These are phyloP conservation scores for Xylariales sp. DNA, from an alignment of 2,329 filamentous ascomycete genomes.

Conservation along the genomic window DNA sequence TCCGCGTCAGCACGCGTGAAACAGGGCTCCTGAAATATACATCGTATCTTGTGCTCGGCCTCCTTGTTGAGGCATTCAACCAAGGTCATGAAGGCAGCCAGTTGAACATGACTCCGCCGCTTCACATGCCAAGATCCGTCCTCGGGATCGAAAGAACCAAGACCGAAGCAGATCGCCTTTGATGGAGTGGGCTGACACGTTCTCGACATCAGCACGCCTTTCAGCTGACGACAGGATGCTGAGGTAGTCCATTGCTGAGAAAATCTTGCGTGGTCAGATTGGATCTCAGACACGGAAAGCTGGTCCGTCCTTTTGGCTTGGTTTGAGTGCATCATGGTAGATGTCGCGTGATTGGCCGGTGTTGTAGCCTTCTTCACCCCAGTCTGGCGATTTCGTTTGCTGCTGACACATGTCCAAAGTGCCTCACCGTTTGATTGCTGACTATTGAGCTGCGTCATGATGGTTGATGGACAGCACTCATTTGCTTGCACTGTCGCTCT, in stretches of 20 bases:
- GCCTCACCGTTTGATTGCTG: neutral
- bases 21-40: slow-evolving; percentile 50
- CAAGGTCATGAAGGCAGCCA: slow-evolving; percentile 47
- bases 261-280: slow-evolving; percentile 18
- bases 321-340: neutral
- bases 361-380: slow-evolving; percentile 6
- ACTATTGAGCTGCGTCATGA: no score
- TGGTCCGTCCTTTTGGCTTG: slow-evolving; percentile 8
- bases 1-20: slow-evolving; percentile 43
- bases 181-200: slow-evolving; percentile 21
- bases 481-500: no score
- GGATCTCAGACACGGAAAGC: slow-evolving; percentile 19
- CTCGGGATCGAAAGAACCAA: slow-evolving; percentile 49
- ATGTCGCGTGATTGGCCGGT: neutral
- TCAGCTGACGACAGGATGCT: slow-evolving; percentile 27
- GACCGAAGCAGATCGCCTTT: slow-evolving; percentile 48
- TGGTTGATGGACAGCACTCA: no score
- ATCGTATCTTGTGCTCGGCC: slow-evolving; percentile 30
- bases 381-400: slow-evolving; percentile 1
- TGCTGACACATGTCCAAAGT: slow-evolving; percentile 6
- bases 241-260: slow-evolving; percentile 22
- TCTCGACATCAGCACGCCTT: slow-evolving; percentile 26
- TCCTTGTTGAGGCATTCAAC: slow-evolving; percentile 33
- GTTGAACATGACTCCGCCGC: slow-evolving; percentile 45
- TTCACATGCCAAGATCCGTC: slow-evolving; percentile 41